A percentile compares a stretch with the other conserved stretches of the same genome.
phyloP scores from a whole-genome alignment of 2,329 filamentous ascomycete species.

The Scedosporium apiospermum region DNA sequence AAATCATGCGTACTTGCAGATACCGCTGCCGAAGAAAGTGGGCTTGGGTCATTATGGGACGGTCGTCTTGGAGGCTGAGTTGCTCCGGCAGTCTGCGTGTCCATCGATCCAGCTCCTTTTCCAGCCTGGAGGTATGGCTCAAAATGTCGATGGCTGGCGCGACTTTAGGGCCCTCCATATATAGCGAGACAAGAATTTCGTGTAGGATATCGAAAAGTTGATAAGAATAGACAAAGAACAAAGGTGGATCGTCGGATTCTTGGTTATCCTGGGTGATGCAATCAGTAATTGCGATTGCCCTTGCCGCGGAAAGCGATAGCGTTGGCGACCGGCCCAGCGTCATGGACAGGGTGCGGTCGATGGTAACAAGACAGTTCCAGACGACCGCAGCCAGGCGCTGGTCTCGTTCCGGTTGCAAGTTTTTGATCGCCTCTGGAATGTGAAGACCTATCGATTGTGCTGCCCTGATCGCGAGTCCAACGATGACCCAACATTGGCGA shows the following conservation, averaged over 20 bases:
- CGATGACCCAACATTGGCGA: conserved; percentile 1
- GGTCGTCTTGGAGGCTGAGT: neutral
- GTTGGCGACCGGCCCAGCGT: neutral
- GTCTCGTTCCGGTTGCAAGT: neutral
- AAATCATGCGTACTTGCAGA: conserved; percentile 1
- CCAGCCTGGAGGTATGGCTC: neutral
- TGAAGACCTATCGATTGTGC: conserved; percentile 1
- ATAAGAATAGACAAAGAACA: neutral
- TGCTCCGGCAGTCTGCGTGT: neutral
- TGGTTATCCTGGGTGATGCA: too few relatives aligned
- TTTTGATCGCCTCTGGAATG: neutral
- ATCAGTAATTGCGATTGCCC: neutral
- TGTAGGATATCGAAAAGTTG: conserved; percentile 3
- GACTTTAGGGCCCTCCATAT: neutral
- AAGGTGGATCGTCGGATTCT: neutral
- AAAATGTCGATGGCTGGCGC: neutral
- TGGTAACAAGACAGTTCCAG: conserved; percentile 1
- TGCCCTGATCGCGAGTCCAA: neutral
- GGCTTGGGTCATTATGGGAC: neutral
- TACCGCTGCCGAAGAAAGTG: conserved; percentile 2
- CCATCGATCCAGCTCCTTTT: neutral
- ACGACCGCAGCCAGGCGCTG: neutral
- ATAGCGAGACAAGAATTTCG: neutral
- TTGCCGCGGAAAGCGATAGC: neutral
- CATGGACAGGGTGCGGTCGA: conserved; percentile 3